A percentile compares a stretch with the other conserved stretches of the same genome.
Conservation (phyloP, 2,329 filamentous ascomycete species). For the Colletotrichum shisoi region DNA sequence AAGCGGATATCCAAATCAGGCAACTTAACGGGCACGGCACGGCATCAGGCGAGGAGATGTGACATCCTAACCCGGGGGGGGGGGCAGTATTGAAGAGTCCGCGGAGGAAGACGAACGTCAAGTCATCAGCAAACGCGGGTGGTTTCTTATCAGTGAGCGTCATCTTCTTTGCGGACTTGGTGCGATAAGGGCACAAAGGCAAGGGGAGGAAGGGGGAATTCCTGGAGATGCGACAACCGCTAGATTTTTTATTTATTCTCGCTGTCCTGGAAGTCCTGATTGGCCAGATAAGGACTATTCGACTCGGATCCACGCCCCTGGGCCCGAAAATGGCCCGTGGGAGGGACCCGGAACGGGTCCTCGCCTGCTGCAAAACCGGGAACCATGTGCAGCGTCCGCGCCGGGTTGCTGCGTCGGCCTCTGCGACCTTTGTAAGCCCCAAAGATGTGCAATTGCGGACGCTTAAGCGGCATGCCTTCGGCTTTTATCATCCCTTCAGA, state of each 20-base stretch:
- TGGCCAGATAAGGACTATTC: slow-evolving; percentile 16
- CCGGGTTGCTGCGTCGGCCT: slow-evolving; percentile 8
- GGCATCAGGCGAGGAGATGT: slow-evolving; percentile 46
- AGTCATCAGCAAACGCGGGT: slow-evolving; percentile 9
- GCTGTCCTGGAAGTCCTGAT: neutral
- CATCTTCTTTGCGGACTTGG: slow-evolving; percentile 33
- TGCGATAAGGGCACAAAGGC: slow-evolving; percentile 34
- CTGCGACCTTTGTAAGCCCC: neutral
- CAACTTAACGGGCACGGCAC: slow-evolving; percentile 8
- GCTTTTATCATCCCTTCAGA: neutral
- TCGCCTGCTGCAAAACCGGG: neutral
- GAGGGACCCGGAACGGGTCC: slow-evolving; percentile 5
- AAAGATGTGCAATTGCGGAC: neutral
- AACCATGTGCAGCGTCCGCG: neutral
- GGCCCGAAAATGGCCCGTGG: slow-evolving; percentile 18
- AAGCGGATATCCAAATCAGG: neutral
- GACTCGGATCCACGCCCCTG: slow-evolving; percentile 23
- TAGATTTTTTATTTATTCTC: neutral
- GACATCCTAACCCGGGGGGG: slow-evolving; percentile 38
- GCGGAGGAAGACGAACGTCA: slow-evolving; percentile 24
- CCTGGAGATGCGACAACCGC: slow-evolving; percentile 32
- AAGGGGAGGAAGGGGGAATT: slow-evolving; percentile 5
- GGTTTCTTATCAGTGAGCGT: slow-evolving; percentile 34
- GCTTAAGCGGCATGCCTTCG: neutral
- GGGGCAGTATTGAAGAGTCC: slow-evolving; percentile 16